phyloP scores from a whole-genome alignment of 108 stramenopile genomes.

The Nitzschia putrida region DNA sequence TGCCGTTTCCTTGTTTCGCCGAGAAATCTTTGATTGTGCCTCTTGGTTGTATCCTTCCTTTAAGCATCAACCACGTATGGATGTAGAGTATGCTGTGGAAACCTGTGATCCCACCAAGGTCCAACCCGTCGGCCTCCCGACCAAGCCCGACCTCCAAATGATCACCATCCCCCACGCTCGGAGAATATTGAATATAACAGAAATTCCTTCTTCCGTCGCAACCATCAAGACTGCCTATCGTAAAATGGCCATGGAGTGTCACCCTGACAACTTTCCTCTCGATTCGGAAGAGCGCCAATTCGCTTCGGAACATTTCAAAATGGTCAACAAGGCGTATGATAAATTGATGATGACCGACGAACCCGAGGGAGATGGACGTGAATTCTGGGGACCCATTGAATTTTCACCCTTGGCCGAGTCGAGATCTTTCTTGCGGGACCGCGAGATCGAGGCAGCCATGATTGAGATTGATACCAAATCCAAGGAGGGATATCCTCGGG shows the following conservation, averaged over 20 bases:
- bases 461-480: too few species aligned
- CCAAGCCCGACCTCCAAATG: not conserved
- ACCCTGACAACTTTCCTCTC: not conserved
- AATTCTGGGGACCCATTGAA: not conserved
- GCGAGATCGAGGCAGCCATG: not conserved
- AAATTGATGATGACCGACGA: not conserved
- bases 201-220: not conserved
- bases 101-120: not conserved
- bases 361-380: not conserved
- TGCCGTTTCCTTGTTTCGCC: not conserved
- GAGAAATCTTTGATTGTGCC: not conserved
- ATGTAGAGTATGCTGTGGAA: not conserved
- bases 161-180: not conserved
- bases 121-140: not conserved
- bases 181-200: not conserved
- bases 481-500: too few species aligned
- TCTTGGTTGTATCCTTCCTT: not conserved
- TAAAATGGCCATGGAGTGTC: not conserved
- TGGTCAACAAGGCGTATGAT: not conserved
- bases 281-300: not conserved
- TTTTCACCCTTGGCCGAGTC: not conserved
- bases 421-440: not conserved
- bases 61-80: constrained; percentile 1
- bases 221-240: not conserved
- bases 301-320: not conserved